Conservation (phyloP, 805 yeast genomes). For the Scheffersomyces amazonensis region DNA sequence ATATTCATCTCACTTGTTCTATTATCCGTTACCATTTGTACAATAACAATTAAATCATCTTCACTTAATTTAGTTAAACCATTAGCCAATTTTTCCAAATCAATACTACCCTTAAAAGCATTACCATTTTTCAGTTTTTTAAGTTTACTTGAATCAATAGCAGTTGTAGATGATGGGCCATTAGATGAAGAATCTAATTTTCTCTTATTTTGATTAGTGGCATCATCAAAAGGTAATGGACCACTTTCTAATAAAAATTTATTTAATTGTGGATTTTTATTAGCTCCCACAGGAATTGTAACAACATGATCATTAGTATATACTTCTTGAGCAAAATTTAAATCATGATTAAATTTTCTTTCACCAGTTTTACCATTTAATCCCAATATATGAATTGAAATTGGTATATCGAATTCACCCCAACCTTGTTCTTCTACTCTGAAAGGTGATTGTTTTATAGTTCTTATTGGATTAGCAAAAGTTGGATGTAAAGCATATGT, state of each 20-base stretch:
- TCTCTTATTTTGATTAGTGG: constrained; percentile 11
- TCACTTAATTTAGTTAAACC: constrained; percentile 85
- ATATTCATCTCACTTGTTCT: constrained; percentile 93
- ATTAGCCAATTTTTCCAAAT: constrained; percentile 86
- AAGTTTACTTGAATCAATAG: constrained; percentile 29
- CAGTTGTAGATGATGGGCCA: constrained; percentile 6
- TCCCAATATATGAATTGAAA: constrained; percentile 64
- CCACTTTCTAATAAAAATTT: constrained; percentile 79
- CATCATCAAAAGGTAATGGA: constrained; percentile 58
- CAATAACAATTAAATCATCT: constrained; percentile 91
- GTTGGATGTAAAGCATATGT: constrained; percentile 95
- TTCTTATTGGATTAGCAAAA: constrained; percentile 82
- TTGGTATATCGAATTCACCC: constrained; percentile 95
- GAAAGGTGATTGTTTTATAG: constrained; percentile 81
- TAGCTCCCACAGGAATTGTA: constrained; percentile 59
- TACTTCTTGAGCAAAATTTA: constrained; percentile 76
- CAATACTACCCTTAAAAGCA: constrained; percentile 72
- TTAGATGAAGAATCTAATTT: constrained; percentile 7
- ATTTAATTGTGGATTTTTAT: constrained; percentile 64
- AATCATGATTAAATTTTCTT: constrained; percentile 80
- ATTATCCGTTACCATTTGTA: constrained; percentile 97
- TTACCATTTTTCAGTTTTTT: constrained; percentile 47
- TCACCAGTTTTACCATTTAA: constrained; percentile 81
- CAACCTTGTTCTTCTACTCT: constrained; percentile 91
- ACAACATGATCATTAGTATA: constrained; percentile 78